A percentile compares a stretch with the other conserved stretches of the same genome.
phyloP scores from a whole-genome alignment of 805 yeast genomes.

The Candida parachauliodes region DNA sequence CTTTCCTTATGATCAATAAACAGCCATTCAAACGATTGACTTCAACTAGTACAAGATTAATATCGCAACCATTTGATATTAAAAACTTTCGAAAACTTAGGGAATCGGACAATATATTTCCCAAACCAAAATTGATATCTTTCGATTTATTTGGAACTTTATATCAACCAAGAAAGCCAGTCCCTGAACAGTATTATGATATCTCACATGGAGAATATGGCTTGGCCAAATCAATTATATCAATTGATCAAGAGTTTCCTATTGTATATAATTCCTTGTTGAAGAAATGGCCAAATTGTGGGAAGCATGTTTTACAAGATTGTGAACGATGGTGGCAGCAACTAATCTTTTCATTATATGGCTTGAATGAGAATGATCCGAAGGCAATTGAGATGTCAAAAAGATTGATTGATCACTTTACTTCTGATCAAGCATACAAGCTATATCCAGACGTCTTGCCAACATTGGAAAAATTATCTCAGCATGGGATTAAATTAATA shows the following conservation, averaged over 20 bases:
- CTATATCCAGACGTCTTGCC: conserved; percentile 53
- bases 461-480: conserved; percentile 32
- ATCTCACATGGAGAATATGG: conserved; percentile 45
- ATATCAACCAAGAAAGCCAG: conserved; percentile 53
- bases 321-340: conserved; percentile 57
- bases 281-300: conserved; percentile 56
- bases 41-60: conserved; percentile 7
- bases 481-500: conserved; percentile 33
- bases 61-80: conserved; percentile 23
- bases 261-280: conserved; percentile 33
- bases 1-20: not conserved
- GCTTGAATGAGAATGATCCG: conserved; percentile 20
- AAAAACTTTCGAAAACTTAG: conserved; percentile 21
- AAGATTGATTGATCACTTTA: conserved; percentile 47
- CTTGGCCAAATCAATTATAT: conserved; percentile 24
- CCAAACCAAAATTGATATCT: conserved; percentile 50
- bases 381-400: conserved; percentile 37
- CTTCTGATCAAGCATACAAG: conserved; percentile 48
- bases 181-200: conserved; percentile 49
- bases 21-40: not conserved
- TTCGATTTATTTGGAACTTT: conserved; percentile 70
- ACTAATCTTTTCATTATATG: conserved; percentile 43
- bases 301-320: conserved; percentile 34
- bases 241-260: conserved; percentile 24
- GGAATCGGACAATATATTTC: conserved; percentile 21